Percentiles rank a stretch among this genome's conserved stretches.
phyloP scores from a whole-genome alignment of 768 basidiomycete species.

The Podaxis mareebaensis region DNA sequence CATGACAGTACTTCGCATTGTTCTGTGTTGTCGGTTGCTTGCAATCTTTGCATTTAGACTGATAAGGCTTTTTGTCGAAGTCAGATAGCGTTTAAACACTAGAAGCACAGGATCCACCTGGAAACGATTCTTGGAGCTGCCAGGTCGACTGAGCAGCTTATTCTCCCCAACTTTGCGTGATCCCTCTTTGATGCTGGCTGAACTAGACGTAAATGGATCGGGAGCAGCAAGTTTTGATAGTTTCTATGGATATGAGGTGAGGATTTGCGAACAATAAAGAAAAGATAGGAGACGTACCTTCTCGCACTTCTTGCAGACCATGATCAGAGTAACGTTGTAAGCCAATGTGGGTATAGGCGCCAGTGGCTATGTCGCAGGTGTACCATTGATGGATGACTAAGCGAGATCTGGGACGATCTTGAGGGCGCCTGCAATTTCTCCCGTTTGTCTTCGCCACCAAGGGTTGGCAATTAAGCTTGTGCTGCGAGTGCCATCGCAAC shows the following conservation, averaged over 20 bases:
- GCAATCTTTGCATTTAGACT: constrained; percentile 85
- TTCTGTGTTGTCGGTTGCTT: constrained; percentile 85
- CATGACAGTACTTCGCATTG: constrained; percentile 87
- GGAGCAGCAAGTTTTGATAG: constrained; percentile 88
- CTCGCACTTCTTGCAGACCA: constrained; percentile 92
- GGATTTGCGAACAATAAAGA: constrained; percentile 19
- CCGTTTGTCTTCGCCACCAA: not conserved
- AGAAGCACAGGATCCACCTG: constrained; percentile 48
- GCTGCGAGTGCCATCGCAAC: constrained; percentile 31
- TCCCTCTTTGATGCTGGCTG: constrained; percentile 75
- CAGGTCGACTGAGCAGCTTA: constrained; percentile 72
- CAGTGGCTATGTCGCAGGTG: constrained; percentile 15
- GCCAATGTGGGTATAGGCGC: constrained; percentile 18
- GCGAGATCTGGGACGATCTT: constrained; percentile 17
- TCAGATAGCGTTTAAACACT: constrained; percentile 22
- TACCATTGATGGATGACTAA: constrained; percentile 13
- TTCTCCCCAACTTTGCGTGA: constrained; percentile 83
- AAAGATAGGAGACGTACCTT: constrained; percentile 44
- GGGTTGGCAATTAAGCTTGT: constrained; percentile 11
- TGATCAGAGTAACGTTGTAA: constrained; percentile 32
- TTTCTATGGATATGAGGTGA: constrained; percentile 58
- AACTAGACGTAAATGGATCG: constrained; percentile 80
- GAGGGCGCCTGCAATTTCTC: not conserved
- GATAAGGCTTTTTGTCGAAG: constrained; percentile 63
- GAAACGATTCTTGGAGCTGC: constrained; percentile 74